Base-by-base conservation (phyloP, 2,329 filamentous ascomycete species). In the Coniochaeta prunicola region DNA sequence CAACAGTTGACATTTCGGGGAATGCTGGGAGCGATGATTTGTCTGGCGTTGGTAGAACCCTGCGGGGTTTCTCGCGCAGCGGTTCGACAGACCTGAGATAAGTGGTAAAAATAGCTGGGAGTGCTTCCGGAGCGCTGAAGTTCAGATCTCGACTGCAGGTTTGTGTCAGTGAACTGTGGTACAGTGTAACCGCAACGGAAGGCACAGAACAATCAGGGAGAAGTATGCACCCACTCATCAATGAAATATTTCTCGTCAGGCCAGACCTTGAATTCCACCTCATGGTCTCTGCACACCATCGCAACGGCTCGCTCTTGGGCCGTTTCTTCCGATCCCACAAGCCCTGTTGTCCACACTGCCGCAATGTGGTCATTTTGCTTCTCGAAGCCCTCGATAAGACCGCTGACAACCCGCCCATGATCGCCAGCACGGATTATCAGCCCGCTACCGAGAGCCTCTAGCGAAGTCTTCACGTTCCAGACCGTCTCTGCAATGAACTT, bases 161-260 rank as follows among this genome's bases (percentile, higher is more conserved):
- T 2, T 1, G 42, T 3, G 58, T 70, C 60, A 68, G 65, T 56
- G 8, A 62, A 58, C 13, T 31, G 4, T 34, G 7, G 45, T 57
- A 31, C n/a, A 38, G 12, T 17, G 15, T 12, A 13, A 26, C 4
- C 19, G 26, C 55, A 10, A 1, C 5, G 1, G 53, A 30, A 13
- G 7, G 24, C 24, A 33, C 19, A 8, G 40, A 4, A 28, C 24
- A 53, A 6, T 26, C 19, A n/a, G n/a, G 4, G 28, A 36, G 36
- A 2, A 19, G 17, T 4, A 38, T n/a, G 17, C 26, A 81, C 88
- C 73, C 75, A 92, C 90, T 92, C 88, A 66, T 92, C 87, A 56
- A 92, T 78, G 60, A 86, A 86, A 64, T 90, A 92, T 69, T 92
- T 93, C 70, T 92, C 89, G 65, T 93, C 89, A 0, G 73, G 71